These are phyloP conservation scores for Russula virescens DNA, from an alignment of 768 basidiomycete species.

Conservation along the genomic window DNA sequence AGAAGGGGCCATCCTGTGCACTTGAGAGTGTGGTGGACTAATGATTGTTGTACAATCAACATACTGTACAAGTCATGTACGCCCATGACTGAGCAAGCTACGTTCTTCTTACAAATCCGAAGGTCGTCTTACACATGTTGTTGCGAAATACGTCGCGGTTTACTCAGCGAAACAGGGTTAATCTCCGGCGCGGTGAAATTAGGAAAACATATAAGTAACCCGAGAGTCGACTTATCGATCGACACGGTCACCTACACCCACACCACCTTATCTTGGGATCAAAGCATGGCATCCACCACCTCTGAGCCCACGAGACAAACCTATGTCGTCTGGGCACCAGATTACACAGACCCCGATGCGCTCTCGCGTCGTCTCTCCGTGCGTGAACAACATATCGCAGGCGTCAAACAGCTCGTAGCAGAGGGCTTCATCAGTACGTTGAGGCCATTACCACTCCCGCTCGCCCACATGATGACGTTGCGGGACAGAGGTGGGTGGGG, in stretches of 20 bases:
- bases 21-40: too few species aligned
- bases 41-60: too few species aligned
- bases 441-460: not conserved
- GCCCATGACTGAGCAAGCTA: too few species aligned
- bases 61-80: too few species aligned
- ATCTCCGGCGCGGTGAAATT: too few species aligned
- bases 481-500: not conserved
- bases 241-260: too few species aligned
- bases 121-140: not conserved
- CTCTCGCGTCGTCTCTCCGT: constrained; percentile 1
- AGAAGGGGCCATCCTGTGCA: too few species aligned
- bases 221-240: too few species aligned
- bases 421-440: constrained; percentile 1
- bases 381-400: not conserved
- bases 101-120: not conserved
- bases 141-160: not conserved
- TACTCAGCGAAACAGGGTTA: too few species aligned
- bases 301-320: not conserved
- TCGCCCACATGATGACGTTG: too few species aligned
- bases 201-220: too few species aligned
- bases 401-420: not conserved
- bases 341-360: constrained; percentile 1
- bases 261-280: not conserved
- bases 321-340: constrained; percentile 15
- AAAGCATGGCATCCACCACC: not conserved